Evolutionary conservation across 192 early-diverging fungal species (phyloP).

Genomic region (Coemansia sp.): DNA sequence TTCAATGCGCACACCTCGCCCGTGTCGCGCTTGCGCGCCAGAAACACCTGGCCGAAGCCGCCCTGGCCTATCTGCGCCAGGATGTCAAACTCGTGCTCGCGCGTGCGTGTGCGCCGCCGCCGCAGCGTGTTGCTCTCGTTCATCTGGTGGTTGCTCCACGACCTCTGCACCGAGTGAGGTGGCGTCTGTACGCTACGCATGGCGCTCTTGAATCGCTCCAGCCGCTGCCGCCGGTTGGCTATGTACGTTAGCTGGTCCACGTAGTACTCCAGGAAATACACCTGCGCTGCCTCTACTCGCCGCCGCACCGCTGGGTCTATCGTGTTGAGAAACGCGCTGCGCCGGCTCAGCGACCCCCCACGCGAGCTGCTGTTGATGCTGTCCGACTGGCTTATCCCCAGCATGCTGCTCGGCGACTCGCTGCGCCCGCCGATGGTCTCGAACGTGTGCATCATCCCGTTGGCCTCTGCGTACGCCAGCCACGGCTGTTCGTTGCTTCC

Average conservation of each 20-base stretch:
- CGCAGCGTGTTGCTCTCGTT: constrained; percentile 65
- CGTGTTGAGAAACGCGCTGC: constrained; percentile 49
- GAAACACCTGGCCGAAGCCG: constrained; percentile 76
- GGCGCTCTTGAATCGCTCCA: constrained; percentile 56
- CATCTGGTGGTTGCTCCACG: constrained; percentile 36
- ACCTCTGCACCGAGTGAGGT: constrained; percentile 39
- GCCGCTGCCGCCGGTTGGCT: constrained; percentile 62
- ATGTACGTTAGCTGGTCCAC: constrained; percentile 80
- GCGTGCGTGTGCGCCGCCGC: constrained; percentile 65
- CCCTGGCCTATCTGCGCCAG: constrained; percentile 77
- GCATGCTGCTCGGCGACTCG: constrained; percentile 34
- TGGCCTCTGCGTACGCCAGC: constrained; percentile 46
- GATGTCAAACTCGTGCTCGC: constrained; percentile 67
- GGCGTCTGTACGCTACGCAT: constrained; percentile 45
- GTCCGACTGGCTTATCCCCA: constrained; percentile 19
- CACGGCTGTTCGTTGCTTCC: constrained; percentile 30
- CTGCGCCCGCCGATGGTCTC: constrained; percentile 45
- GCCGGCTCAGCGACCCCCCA: constrained; percentile 36
- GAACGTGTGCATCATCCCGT: constrained; percentile 55
- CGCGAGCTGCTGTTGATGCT: constrained; percentile 29
- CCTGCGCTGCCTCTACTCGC: constrained; percentile 49
- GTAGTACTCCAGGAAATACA: constrained; percentile 82
- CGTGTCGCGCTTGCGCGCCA: constrained; percentile 70
- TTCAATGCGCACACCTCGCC: constrained; percentile 73
- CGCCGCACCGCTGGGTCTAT: constrained; percentile 51